These are phyloP conservation scores for Sphagnum contortum DNA, from an alignment of 225 moss, liverwort and hornwort genomes.

Conservation along the genomic window DNA sequence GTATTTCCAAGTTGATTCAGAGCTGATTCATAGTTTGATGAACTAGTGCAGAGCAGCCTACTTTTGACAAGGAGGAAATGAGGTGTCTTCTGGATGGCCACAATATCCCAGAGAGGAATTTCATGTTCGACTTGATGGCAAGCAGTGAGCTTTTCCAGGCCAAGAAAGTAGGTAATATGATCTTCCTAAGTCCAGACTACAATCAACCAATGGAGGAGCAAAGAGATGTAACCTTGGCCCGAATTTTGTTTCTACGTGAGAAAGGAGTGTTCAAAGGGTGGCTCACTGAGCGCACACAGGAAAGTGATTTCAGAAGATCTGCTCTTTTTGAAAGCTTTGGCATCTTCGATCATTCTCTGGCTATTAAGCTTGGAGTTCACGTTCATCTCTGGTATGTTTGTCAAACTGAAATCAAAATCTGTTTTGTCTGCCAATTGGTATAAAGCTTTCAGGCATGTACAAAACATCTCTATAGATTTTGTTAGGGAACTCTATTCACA, in stretches of 20 bases:
- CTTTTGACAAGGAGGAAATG: constrained; percentile 49
- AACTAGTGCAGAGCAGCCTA: constrained; percentile 22
- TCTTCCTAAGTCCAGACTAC: constrained; percentile 42
- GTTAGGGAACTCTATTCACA: too few species aligned
- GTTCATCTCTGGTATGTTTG: constrained; percentile 52
- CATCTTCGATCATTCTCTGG: constrained; percentile 63
- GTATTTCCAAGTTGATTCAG: not conserved
- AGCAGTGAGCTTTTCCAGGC: constrained; percentile 44
- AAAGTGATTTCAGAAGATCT: constrained; percentile 27
- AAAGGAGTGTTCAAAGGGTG: constrained; percentile 46
- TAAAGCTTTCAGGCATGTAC: too few species aligned
- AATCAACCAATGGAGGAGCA: constrained; percentile 35
- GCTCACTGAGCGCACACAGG: constrained; percentile 32
- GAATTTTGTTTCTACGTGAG: constrained; percentile 33
- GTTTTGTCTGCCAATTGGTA: too few species aligned
- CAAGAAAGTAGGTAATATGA: constrained; percentile 43
- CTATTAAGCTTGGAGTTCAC: constrained; percentile 67
- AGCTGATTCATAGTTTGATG: not conserved
- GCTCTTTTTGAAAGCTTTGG: constrained; percentile 57
- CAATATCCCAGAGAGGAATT: constrained; percentile 43
- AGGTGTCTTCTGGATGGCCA: constrained; percentile 68
- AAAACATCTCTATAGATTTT: too few species aligned
- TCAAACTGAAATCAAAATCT: too few species aligned
- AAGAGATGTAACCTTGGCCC: constrained; percentile 51
- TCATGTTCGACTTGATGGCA: constrained; percentile 39